These are phyloP conservation scores for Xylaria sp. DNA, from an alignment of 2,329 filamentous ascomycete species.

Conservation along the genomic window DNA sequence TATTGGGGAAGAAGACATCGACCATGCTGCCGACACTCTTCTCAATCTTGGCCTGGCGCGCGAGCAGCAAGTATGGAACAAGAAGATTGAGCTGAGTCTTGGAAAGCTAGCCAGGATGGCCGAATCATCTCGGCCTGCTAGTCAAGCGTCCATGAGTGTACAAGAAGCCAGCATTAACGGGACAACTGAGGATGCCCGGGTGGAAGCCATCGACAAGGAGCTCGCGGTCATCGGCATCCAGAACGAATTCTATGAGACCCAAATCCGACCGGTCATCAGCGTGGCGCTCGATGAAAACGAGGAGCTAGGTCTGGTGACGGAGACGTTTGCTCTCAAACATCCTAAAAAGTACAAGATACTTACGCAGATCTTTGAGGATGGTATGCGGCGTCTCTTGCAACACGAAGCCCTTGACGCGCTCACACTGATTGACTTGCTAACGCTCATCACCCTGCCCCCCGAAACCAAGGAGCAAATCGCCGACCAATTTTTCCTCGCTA, in stretches of 20 bases:
- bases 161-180: conserved; percentile 33
- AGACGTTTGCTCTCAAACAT: conserved; percentile 61
- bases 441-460: conserved; percentile 60
- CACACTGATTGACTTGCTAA: conserved; percentile 74
- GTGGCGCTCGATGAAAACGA: conserved; percentile 79
- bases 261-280: conserved; percentile 68
- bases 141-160: conserved; percentile 32
- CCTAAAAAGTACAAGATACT: conserved; percentile 66
- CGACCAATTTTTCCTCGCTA: conserved; percentile 75
- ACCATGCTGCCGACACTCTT: conserved; percentile 71
- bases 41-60: conserved; percentile 68
- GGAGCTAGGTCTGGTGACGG: conserved; percentile 74
- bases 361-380: conserved; percentile 70
- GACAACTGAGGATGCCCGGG: conserved; percentile 31
- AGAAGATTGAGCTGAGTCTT: conserved; percentile 88
- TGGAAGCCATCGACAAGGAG: conserved; percentile 62
- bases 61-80: conserved; percentile 85
- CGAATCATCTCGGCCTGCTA: conserved; percentile 46
- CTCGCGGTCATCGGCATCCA: conserved; percentile 77
- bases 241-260: conserved; percentile 68
- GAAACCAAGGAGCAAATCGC: conserved; percentile 57
- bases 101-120: conserved; percentile 81
- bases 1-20: conserved; percentile 72
- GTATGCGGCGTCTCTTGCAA: conserved; percentile 69
- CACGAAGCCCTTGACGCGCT: conserved; percentile 71